phyloP scores from a whole-genome alignment of 179 eudicot genomes.

The Beta lomatogona region DNA sequence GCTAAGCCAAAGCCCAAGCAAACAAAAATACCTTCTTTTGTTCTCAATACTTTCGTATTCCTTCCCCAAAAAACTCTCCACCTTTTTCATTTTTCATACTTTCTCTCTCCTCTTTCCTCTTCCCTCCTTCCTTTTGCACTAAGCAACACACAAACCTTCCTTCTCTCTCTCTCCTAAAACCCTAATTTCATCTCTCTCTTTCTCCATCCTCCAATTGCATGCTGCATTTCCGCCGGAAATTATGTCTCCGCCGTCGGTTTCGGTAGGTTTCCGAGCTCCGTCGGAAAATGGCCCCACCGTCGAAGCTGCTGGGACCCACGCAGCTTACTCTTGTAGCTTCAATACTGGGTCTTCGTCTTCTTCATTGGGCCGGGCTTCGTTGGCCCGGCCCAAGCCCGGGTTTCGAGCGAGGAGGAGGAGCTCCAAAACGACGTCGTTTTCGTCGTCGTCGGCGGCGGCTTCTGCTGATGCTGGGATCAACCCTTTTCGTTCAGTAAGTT shows the following conservation, averaged over 20 bases:
- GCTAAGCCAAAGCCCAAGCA: neutral
- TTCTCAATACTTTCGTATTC: neutral
- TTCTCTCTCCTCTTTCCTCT: no score
- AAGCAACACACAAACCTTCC: neutral
- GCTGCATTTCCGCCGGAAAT: constrained; percentile 21
- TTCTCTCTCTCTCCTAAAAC: constrained; percentile 3
- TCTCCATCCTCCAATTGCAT: constrained; percentile 20
- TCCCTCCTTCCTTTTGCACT: neutral
- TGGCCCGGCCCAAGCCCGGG: constrained; percentile 54
- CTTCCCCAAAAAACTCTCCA: neutral
- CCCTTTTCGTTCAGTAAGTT: constrained; percentile 37
- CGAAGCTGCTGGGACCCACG: neutral
- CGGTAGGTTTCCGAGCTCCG: constrained; percentile 18
- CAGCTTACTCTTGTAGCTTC: constrained; percentile 32
- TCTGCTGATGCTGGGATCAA: constrained; percentile 46
- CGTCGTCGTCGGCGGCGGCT: neutral
- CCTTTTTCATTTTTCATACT: no score
- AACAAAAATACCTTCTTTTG: neutral
- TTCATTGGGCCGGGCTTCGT: constrained; percentile 20
- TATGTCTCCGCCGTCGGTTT: constrained; percentile 35
- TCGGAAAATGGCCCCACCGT: constrained; percentile 6
- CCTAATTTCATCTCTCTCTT: constrained; percentile 14
- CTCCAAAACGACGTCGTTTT: constrained; percentile 29
- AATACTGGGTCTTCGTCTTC: constrained; percentile 23
- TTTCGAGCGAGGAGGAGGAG: constrained; percentile 45